phyloP scores from a whole-genome alignment of 495 filamentous ascomycete species.

The Trichocladium antarcticum region DNA sequence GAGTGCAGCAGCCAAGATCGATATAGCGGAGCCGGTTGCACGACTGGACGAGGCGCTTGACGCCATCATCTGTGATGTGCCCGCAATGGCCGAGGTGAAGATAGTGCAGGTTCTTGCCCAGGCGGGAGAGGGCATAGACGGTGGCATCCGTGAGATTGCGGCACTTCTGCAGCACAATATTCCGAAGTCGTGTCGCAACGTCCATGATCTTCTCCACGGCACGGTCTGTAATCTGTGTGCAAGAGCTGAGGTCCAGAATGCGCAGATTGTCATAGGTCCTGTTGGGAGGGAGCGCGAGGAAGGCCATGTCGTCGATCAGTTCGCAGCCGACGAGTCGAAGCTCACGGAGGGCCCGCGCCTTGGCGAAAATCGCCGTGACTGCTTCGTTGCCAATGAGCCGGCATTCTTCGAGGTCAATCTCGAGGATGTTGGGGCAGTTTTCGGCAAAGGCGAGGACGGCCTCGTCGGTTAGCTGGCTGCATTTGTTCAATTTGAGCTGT shows the following conservation, averaged over 20 bases:
- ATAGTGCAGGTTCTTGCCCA: conserved; percentile 94
- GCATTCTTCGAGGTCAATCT: conserved; percentile 91
- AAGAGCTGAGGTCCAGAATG: conserved; percentile 88
- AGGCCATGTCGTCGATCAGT: conserved; percentile 72
- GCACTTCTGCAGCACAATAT: conserved; percentile 90
- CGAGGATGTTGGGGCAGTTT: conserved; percentile 81
- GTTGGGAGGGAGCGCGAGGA: conserved; percentile 62
- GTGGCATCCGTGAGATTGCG: conserved; percentile 80
- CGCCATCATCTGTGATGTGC: conserved; percentile 77
- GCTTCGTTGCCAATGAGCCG: conserved; percentile 66
- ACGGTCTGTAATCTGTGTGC: conserved; percentile 63
- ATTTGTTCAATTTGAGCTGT: conserved; percentile 90
- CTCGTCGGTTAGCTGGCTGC: conserved; percentile 61
- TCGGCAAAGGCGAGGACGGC: conserved; percentile 76
- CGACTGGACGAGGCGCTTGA: conserved; percentile 65
- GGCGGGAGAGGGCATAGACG: conserved; percentile 72
- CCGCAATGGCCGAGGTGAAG: conserved; percentile 91
- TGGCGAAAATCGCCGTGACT: conserved; percentile 62
- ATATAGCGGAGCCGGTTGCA: conserved; percentile 97
- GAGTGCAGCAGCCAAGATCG: conserved; percentile 87
- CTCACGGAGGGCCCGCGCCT: conserved; percentile 73
- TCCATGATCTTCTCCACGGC: conserved; percentile 78
- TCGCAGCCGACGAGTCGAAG: conserved; percentile 75
- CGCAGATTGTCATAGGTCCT: conserved; percentile 72
- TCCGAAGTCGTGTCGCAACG: conserved; percentile 77